A percentile compares a stretch with the other conserved stretches of the same genome.
phyloP scores from a whole-genome alignment of 345 rosid genomes.

The Kernera saxatilis region DNA sequence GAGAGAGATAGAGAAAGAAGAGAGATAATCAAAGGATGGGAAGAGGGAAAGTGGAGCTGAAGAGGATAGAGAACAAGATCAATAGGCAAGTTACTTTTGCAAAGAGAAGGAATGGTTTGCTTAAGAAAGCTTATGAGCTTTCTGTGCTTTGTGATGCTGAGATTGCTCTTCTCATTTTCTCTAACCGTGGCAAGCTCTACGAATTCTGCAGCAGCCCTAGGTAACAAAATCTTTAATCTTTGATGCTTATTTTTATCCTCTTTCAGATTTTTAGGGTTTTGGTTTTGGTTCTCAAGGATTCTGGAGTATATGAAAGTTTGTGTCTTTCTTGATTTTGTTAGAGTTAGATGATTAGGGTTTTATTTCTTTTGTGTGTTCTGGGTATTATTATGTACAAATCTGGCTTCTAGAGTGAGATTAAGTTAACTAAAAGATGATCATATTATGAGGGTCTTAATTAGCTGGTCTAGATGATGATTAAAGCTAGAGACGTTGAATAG shows the following conservation, averaged over 20 bases:
- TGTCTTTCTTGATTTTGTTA: constrained; percentile 9
- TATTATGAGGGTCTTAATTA: not conserved
- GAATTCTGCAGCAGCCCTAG: constrained; percentile 55
- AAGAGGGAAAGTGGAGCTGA: constrained; percentile 58
- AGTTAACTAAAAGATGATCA: not conserved
- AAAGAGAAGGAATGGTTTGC: constrained; percentile 36
- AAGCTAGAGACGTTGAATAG: constrained; percentile 3
- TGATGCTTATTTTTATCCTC: not conserved
- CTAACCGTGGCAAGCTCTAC: constrained; percentile 59
- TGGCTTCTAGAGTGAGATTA: constrained; percentile 6
- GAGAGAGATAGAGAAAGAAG: constrained; percentile 7
- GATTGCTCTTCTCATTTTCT: constrained; percentile 60
- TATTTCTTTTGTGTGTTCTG: not conserved
- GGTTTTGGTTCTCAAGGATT: not conserved
- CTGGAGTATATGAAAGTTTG: not conserved
- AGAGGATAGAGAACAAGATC: constrained; percentile 64
- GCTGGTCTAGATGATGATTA: constrained; percentile 14
- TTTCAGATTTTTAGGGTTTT: constrained; percentile 18
- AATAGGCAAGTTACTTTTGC: constrained; percentile 42
- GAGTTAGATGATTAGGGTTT: constrained; percentile 8
- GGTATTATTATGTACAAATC: not conserved
- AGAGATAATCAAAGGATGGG: constrained; percentile 30
- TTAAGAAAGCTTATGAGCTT: constrained; percentile 36
- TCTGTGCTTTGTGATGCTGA: constrained; percentile 41
- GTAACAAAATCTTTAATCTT: constrained; percentile 17